phyloP scores from a whole-genome alignment of 2,329 filamentous ascomycete genomes.

The Diaporthe ilicicola region DNA sequence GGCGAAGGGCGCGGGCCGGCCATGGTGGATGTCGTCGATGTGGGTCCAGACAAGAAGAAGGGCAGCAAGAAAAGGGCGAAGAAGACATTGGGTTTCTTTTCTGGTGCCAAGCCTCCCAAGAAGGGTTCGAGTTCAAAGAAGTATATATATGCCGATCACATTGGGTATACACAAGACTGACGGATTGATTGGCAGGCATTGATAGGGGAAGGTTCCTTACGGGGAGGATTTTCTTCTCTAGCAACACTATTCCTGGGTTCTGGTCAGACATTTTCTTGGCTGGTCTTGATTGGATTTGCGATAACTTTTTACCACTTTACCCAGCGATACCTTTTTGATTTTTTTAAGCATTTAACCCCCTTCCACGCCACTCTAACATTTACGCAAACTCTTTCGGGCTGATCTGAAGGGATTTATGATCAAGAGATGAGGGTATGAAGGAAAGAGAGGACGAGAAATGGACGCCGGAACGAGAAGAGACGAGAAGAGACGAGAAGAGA shows the following conservation, averaged over 20 bases:
- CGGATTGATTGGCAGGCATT: conserved; percentile 4
- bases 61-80: conserved; percentile 34
- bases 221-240: conserved; percentile 11
- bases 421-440: background rate
- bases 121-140: conserved; percentile 40
- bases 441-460: background rate
- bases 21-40: conserved; percentile 39
- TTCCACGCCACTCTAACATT: background rate
- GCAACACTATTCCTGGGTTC: conserved; percentile 5
- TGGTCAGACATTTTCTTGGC: background rate
- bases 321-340: conserved; percentile 17
- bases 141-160: conserved; percentile 36
- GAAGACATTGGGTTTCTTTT: conserved; percentile 22
- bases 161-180: background rate
- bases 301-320: background rate
- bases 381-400: background rate
- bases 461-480: background rate
- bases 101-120: conserved; percentile 40
- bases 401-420: background rate
- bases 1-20: conserved; percentile 9
- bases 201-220: background rate
- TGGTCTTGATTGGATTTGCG: background rate
- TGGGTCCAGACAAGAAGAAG: conserved; percentile 42
- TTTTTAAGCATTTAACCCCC: background rate
- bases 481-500: background rate